Base-by-base conservation (phyloP, 345 rosid species). In the Litchi chinensis region DNA sequence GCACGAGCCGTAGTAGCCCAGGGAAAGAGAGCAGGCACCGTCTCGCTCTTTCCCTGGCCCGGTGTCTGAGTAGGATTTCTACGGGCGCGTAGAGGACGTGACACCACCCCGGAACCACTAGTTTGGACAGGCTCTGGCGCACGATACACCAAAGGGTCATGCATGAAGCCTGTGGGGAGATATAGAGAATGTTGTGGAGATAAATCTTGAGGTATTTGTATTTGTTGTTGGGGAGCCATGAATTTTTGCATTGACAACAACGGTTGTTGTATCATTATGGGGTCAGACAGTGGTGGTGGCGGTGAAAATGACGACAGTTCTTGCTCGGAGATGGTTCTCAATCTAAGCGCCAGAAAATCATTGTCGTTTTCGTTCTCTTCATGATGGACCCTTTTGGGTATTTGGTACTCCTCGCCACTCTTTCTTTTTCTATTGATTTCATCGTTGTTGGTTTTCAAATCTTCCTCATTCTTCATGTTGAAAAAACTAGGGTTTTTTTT, bases 1-100 rank as follows among this genome's bases (percentile, higher is more conserved):
- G 93, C 98, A 11, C 92, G 86, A 12, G 43, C 41, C 1, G 74
- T 80, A 1, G 92, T 90, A 19, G 98, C 93, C 98, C 98, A 93
- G 0, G 91, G 93, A 71, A 43, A 90, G n/a, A 92, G 91, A 5
- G 88, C 81, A 0, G 83, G 77, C 1, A 91, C 84, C 6, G 65
- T 80, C 21, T 85, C 84, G n/a, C 77, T 71, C 65, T 81, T 87
- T 28, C 86, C 88, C 13, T 77, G 77, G 3, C 85, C 65, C 0
- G 76, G 81, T 0, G 54, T 19, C 62, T 76, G 83, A 0, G 79
- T 71, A 0, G 80, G 75, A 79, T 81, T 86, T 7, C 82, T 70
- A 13, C 87, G 86, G 12, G 67, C 24, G 26, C 86, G 81, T 24
- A 64, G 13, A 2, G 77, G 44, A 4, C 79, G 80, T 0, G 78